These are phyloP conservation scores for Taiozyma onychis DNA, from an alignment of 1,139 yeast species.

Conservation along the genomic window DNA sequence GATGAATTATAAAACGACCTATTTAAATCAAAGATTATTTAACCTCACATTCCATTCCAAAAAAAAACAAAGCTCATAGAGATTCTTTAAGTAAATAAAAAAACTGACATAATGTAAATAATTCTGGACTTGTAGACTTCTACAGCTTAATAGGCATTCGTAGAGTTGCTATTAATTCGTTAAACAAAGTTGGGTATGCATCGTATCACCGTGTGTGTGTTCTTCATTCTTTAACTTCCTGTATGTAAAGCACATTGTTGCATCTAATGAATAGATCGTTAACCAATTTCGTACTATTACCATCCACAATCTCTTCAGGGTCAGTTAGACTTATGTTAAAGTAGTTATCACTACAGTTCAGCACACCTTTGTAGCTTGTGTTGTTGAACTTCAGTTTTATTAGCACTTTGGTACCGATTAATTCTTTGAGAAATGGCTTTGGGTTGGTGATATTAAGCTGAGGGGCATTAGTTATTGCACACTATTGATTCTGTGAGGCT, in stretches of 20 bases:
- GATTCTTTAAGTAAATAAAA: not conserved
- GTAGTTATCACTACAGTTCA: slow-evolving; percentile 82
- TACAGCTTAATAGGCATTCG: not conserved
- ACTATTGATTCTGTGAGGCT: not conserved
- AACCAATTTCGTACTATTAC: slow-evolving; percentile 48
- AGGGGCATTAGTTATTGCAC: slow-evolving; percentile 1
- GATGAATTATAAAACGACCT: slow-evolving; percentile 62
- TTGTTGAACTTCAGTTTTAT: slow-evolving; percentile 91
- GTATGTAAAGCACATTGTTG: slow-evolving; percentile 65
- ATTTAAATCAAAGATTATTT: not conserved
- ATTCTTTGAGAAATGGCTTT: slow-evolving; percentile 77
- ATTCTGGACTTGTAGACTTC: not conserved
- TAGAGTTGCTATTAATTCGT: not conserved
- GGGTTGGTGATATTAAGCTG: slow-evolving; percentile 81
- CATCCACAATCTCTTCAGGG: slow-evolving; percentile 57
- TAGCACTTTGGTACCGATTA: slow-evolving; percentile 63
- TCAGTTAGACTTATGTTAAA: slow-evolving; percentile 81
- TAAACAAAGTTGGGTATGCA: not conserved
- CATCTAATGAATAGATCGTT: slow-evolving; percentile 88
- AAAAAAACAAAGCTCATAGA: slow-evolving; percentile 1
- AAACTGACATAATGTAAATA: not conserved
- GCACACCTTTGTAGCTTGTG: slow-evolving; percentile 83
- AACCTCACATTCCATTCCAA: not conserved
- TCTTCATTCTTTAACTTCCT: slow-evolving; percentile 18
- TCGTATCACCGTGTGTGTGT: not conserved